A percentile compares a stretch with the other conserved stretches of the same genome.
Evolutionary conservation across 1,284 basidiomycete genomes (phyloP).

Genomic region (Termitomyces sp.): DNA sequence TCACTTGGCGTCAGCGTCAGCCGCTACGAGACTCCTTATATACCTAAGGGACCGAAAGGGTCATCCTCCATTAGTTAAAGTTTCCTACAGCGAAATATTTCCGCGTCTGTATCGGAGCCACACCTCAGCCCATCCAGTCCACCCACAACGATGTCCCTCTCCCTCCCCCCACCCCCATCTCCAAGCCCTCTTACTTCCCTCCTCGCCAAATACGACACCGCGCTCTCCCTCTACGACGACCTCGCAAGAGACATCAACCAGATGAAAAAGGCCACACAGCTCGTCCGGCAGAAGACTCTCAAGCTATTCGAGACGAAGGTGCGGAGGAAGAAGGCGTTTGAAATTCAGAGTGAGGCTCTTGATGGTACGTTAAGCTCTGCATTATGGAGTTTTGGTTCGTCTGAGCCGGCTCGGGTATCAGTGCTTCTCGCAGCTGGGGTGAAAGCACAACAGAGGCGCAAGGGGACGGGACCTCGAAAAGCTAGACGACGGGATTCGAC

Average conservation of each 20-base stretch:
- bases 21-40: neutral
- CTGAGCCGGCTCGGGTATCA: neutral
- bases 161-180: neutral
- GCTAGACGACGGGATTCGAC: slow-evolving; percentile 1
- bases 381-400: neutral
- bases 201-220: slow-evolving; percentile 7
- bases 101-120: neutral
- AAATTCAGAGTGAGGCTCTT: neutral
- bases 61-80: neutral
- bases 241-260: slow-evolving; percentile 8
- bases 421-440: slow-evolving; percentile 11
- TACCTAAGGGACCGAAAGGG: neutral
- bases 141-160: neutral
- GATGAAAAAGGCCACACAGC: slow-evolving; percentile 4
- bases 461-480: slow-evolving; percentile 1
- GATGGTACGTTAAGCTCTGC: slow-evolving; percentile 2
- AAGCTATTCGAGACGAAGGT: slow-evolving; percentile 5
- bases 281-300: slow-evolving; percentile 8
- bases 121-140: neutral
- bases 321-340: slow-evolving; percentile 4
- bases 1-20: neutral
- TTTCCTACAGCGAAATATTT: neutral
- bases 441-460: slow-evolving; percentile 12
- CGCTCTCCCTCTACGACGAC: slow-evolving; percentile 7
- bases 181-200: neutral